Percentiles rank a stretch among this genome's conserved stretches.
These are phyloP conservation scores for Phellinidium pouzarii DNA, from an alignment of 1,284 basidiomycete genomes.

Conservation along the genomic window DNA sequence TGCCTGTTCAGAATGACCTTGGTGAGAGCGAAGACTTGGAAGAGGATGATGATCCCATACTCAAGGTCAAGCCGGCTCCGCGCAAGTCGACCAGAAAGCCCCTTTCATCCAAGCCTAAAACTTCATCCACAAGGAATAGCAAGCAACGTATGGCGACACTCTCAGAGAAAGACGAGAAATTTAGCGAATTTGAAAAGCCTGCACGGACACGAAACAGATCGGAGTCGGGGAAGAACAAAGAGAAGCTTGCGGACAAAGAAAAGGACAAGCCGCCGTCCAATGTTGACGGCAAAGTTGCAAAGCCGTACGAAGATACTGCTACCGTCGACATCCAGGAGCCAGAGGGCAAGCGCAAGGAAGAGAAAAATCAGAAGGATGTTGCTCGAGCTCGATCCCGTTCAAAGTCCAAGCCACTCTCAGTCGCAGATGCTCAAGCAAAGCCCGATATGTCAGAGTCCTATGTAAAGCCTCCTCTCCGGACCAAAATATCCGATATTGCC, in stretches of 20 bases:
- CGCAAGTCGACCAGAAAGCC: slow-evolving; percentile 18
- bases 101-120: slow-evolving; percentile 2
- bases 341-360: slow-evolving; percentile 12
- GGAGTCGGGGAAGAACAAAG: slow-evolving; percentile 25
- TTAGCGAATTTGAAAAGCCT: background rate
- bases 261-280: slow-evolving; percentile 20
- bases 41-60: slow-evolving; percentile 21
- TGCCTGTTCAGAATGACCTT: background rate
- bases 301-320: slow-evolving; percentile 9
- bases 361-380: background rate
- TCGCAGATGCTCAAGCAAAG: background rate
- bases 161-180: slow-evolving; percentile 23
- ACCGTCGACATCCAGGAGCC: slow-evolving; percentile 10
- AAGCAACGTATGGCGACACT: slow-evolving; percentile 21
- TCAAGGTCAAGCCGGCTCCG: slow-evolving; percentile 12
- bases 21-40: slow-evolving; percentile 12
- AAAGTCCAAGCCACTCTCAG: slow-evolving; percentile 13
- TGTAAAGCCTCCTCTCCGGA: slow-evolving; percentile 6
- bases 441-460: too few species aligned
- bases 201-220: slow-evolving; percentile 19
- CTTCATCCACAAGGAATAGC: slow-evolving; percentile 15
- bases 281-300: slow-evolving; percentile 11
- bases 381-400: slow-evolving; percentile 3
- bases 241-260: slow-evolving; percentile 26
- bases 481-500: background rate